These are phyloP conservation scores for Pythium pyrilobum DNA, from an alignment of 352 stramenopile genomes.

Conservation along the genomic window DNA sequence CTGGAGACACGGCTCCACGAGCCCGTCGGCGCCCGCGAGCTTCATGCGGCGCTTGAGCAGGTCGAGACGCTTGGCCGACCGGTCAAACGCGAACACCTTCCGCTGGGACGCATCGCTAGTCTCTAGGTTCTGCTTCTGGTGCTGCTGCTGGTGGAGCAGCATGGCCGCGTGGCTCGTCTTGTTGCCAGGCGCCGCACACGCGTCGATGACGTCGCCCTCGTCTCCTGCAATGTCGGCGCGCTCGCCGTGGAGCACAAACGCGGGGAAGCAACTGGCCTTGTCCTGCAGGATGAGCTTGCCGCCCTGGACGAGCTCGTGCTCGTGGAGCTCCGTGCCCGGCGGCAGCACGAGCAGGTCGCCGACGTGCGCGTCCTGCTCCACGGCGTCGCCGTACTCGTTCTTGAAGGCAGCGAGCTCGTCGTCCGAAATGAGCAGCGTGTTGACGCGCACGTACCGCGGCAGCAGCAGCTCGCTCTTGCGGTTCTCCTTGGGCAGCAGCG, in stretches of 20 bases:
- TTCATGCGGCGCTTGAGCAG: conserved; percentile 87
- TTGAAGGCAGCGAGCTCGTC: conserved; percentile 47
- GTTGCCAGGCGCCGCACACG: conserved; percentile 97
- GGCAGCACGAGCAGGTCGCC: conserved; percentile 91
- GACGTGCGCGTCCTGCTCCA: conserved; percentile 83
- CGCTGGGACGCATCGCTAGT: conserved; percentile 28
- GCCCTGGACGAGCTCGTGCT: conserved; percentile 69
- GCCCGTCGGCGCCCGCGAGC: conserved; percentile 62
- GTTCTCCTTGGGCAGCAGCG: conserved; percentile 74
- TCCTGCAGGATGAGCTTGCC: conserved; percentile 95
- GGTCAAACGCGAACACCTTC: conserved; percentile 94
- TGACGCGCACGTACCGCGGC: conserved; percentile 92
- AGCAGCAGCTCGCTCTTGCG: conserved; percentile 60
- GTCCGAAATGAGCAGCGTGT: conserved; percentile 73
- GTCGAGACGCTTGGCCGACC: conserved; percentile 80
- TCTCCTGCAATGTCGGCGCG: conserved; percentile 32
- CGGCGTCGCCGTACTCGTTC: conserved; percentile 26
- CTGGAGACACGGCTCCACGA: conserved; percentile 79
- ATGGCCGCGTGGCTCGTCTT: conserved; percentile 98
- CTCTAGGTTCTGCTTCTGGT: conserved; percentile 22
- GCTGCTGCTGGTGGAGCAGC: conserved; percentile 70
- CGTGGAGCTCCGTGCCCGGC: conserved; percentile 80
- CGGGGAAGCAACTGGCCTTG: conserved; percentile 97
- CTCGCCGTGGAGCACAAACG: conserved; percentile 89
- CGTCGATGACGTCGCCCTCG: conserved; percentile 92